A percentile compares a stretch with the other conserved stretches of the same genome.
Evolutionary conservation across 192 early-diverging fungal genomes (phyloP).

Genomic region (Anaeromyces robustus): DNA sequence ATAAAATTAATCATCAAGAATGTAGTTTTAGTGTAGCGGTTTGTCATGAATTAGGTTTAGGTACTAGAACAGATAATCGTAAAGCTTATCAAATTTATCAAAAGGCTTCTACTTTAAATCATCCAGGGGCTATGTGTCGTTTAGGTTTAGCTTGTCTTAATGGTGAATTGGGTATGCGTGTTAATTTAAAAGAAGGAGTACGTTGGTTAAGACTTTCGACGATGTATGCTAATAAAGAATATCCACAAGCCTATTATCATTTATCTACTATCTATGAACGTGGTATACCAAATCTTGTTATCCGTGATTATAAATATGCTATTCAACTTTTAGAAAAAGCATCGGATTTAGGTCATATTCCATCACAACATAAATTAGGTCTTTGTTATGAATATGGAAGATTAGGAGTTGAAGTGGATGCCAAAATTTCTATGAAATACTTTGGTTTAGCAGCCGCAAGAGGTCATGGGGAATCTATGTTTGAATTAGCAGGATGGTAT

Average conservation of each 20-base stretch:
- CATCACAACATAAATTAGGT: conserved; percentile 43
- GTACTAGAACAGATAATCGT: background rate
- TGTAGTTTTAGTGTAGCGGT: background rate
- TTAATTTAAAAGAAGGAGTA: conserved; percentile 35
- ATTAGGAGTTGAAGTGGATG: conserved; percentile 18
- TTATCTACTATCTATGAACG: conserved; percentile 36
- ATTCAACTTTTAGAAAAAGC: conserved; percentile 42
- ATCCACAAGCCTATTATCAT: conserved; percentile 42
- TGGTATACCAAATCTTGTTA: conserved; percentile 37
- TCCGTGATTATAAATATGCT: conserved; percentile 45
- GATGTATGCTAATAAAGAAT: conserved; percentile 34
- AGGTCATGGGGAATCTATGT: conserved; percentile 3
- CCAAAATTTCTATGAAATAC: background rate
- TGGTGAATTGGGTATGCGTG: conserved; percentile 31
- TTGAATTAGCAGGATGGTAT: conserved; percentile 6
- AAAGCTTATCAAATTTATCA: conserved; percentile 51
- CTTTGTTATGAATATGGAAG: conserved; percentile 41
- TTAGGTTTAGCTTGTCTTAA: conserved; percentile 40
- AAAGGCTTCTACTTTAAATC: conserved; percentile 48
- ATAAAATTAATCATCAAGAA: background rate
- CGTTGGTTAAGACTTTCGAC: conserved; percentile 20
- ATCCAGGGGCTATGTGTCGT: conserved; percentile 50
- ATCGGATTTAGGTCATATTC: conserved; percentile 45
- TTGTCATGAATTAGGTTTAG: background rate
- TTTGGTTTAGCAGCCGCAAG: background rate